phyloP scores from a whole-genome alignment of 73 alveolate species.

The Paramecium biaurelia region DNA sequence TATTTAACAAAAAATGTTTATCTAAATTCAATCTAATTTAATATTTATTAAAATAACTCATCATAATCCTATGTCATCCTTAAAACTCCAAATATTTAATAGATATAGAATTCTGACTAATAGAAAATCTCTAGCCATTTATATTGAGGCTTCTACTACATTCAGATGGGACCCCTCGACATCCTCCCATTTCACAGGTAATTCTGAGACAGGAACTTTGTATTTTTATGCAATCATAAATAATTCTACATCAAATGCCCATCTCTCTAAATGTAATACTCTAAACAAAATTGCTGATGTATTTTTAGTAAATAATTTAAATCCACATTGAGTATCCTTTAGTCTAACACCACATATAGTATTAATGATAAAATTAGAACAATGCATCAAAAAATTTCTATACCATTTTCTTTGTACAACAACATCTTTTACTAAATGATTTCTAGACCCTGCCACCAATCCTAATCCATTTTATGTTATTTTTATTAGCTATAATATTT shows the following conservation, averaged over 20 bases:
- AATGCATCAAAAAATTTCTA: slow-evolving; percentile 70
- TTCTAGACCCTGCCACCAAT: slow-evolving; percentile 88
- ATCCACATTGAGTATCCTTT: slow-evolving; percentile 95
- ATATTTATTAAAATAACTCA: not conserved
- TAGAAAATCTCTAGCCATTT: slow-evolving; percentile 87
- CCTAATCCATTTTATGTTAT: slow-evolving; percentile 68
- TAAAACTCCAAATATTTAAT: slow-evolving; percentile 62
- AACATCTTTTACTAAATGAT: slow-evolving; percentile 71
- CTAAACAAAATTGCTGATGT: slow-evolving; percentile 81
- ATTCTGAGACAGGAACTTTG: slow-evolving; percentile 82
- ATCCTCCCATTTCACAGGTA: slow-evolving; percentile 91
- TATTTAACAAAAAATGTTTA: too few species aligned
- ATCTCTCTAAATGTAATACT: slow-evolving; percentile 86
- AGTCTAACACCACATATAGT: slow-evolving; percentile 69
- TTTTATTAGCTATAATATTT: slow-evolving; percentile 30
- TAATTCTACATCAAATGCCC: slow-evolving; percentile 97
- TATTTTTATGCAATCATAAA: slow-evolving; percentile 73
- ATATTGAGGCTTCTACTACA: slow-evolving; percentile 83
- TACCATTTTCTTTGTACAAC: slow-evolving; percentile 75
- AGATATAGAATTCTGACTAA: slow-evolving; percentile 70
- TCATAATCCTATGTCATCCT: slow-evolving; percentile 56
- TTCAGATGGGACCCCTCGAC: slow-evolving; percentile 87
- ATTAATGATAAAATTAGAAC: slow-evolving; percentile 69
- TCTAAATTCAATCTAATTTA: too few species aligned
- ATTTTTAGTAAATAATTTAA: slow-evolving; percentile 86